These are phyloP conservation scores for Schizosaccharomyces pombe DNA, from an alignment of 805 yeast genomes.

Conservation along the genomic window ASM294v3 CU329670.1:4395001-4395500, in stretches of 20 bases:
- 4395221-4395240: slow-evolving; percentile 6
- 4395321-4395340: neutral
- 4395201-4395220: slow-evolving; percentile 7
- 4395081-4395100: neutral
- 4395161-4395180: neutral
- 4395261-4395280: slow-evolving; percentile 8
- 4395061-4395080: slow-evolving; percentile 6
- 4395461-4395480: neutral
- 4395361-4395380: neutral
- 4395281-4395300: slow-evolving; percentile 5
- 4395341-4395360: neutral
- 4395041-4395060: slow-evolving; percentile 14
- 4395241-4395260: slow-evolving; percentile 7
- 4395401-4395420: too few relatives aligned
- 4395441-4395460: neutral
- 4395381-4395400: too few relatives aligned
- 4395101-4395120: neutral
- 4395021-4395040: slow-evolving; percentile 12
- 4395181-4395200: neutral
- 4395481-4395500: neutral
- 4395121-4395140: slow-evolving; percentile 3
- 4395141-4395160: slow-evolving; percentile 5
- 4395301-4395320: slow-evolving; percentile 3
- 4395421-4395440: neutral
- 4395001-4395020: slow-evolving; percentile 11